phyloP scores from a whole-genome alignment of 2,329 filamentous ascomycete species.

The Trichoderma harzianum region DNA sequence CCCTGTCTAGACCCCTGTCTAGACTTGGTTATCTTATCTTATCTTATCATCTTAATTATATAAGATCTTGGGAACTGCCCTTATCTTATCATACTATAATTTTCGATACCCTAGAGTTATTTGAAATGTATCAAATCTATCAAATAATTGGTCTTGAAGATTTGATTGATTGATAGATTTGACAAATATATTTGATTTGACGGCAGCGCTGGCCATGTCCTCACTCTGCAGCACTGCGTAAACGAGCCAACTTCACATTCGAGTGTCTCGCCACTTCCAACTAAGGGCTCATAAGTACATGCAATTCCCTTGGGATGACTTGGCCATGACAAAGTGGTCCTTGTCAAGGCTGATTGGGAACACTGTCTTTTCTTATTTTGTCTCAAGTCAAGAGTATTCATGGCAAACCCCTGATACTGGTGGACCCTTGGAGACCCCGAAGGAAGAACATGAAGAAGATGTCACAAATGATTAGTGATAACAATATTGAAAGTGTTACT shows the following conservation, averaged over 20 bases:
- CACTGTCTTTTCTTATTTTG: not conserved
- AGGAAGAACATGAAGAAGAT: not conserved
- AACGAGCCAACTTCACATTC: not conserved
- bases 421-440: not conserved
- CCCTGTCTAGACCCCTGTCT: no score
- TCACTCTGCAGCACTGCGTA: not conserved
- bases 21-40: no score
- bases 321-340: not conserved
- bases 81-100: no score
- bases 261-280: not conserved
- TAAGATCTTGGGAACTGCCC: no score
- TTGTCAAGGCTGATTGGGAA: not conserved
- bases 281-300: not conserved
- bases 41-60: no score
- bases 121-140: no score
- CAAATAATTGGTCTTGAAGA: no score
- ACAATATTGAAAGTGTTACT: not conserved
- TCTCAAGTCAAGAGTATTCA: not conserved
- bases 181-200: no score
- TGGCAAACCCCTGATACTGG: not conserved
- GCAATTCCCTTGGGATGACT: not conserved
- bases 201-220: not conserved
- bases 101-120: no score
- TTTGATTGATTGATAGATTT: no score
- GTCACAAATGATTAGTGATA: not conserved